These are phyloP conservation scores for Kingdonia uniflora DNA, from an alignment of 164 flowering plant species.

Conservation along the genomic window DNA sequence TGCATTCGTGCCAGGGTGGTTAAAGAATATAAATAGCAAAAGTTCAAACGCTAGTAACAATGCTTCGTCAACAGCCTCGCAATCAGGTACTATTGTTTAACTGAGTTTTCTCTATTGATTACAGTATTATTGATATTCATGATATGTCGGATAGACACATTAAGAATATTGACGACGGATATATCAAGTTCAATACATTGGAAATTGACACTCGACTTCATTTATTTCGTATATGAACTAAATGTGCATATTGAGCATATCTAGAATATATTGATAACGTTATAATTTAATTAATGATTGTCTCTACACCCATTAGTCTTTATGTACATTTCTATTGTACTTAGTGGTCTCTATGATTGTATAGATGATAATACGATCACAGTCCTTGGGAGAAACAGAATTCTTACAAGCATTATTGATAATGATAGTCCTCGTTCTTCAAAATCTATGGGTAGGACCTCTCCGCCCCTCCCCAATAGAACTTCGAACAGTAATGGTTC, in stretches of 20 bases:
- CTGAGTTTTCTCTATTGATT: too few relatives aligned
- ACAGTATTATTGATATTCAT: too few relatives aligned
- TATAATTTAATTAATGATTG: too few relatives aligned
- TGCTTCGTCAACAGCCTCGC: slow-evolving; percentile 16
- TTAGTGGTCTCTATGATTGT: not conserved
- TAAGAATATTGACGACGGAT: too few relatives aligned
- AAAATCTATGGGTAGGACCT: slow-evolving; percentile 32
- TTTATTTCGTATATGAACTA: not conserved
- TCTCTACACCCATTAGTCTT: too few relatives aligned
- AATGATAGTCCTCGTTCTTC: slow-evolving; percentile 36
- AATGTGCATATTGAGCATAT: not conserved
- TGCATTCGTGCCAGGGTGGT: slow-evolving; percentile 84
- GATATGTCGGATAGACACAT: too few relatives aligned
- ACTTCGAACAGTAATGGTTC: slow-evolving; percentile 62
- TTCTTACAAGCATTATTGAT: slow-evolving; percentile 18
- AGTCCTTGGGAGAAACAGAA: slow-evolving; percentile 32
- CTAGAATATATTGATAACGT: too few relatives aligned
- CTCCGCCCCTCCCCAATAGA: slow-evolving; percentile 44
- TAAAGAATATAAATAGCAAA: slow-evolving; percentile 55
- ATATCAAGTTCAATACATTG: too few relatives aligned
- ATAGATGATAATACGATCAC: slow-evolving; percentile 33
- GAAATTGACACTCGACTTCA: too few relatives aligned
- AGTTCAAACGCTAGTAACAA: slow-evolving; percentile 44
- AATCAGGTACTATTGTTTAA: too few relatives aligned
- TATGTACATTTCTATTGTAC: not conserved